Evolutionary conservation across 2,329 filamentous ascomycete genomes (phyloP).

Genomic region (Botryotinia calthae): DNA sequence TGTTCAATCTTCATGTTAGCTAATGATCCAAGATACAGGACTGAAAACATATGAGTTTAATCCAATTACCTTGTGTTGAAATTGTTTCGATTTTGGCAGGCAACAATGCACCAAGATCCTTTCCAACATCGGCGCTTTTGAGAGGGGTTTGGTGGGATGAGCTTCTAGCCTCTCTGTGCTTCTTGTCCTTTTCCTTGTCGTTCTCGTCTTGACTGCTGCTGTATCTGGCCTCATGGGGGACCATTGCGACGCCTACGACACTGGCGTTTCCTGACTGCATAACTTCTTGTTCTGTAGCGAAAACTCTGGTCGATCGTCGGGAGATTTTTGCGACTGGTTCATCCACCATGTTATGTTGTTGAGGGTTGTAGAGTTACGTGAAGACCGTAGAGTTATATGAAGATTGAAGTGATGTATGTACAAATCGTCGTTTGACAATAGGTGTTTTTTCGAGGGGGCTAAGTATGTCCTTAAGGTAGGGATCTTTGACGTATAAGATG

Average conservation of each 20-base stretch:
- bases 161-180: conserved; percentile 13
- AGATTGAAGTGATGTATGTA: background rate
- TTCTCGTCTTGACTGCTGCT: conserved; percentile 21
- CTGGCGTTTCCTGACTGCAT: conserved; percentile 18
- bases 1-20: conserved; percentile 23
- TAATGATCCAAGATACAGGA: background rate
- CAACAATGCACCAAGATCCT: conserved; percentile 23
- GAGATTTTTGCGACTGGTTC: conserved; percentile 25
- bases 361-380: background rate
- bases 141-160: conserved; percentile 16
- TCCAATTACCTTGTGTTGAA: conserved; percentile 27
- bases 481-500: background rate
- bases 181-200: conserved; percentile 20
- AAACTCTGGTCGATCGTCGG: conserved; percentile 29
- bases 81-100: conserved; percentile 26
- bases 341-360: conserved; percentile 24
- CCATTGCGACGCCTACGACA: background rate
- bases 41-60: background rate
- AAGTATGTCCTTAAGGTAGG: background rate
- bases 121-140: conserved; percentile 25
- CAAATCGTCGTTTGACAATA: background rate
- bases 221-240: conserved; percentile 18
- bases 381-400: background rate
- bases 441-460: background rate
- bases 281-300: conserved; percentile 25